phyloP scores from a whole-genome alignment of 768 basidiomycete genomes.

The Leucosporidium yakuticum region DNA sequence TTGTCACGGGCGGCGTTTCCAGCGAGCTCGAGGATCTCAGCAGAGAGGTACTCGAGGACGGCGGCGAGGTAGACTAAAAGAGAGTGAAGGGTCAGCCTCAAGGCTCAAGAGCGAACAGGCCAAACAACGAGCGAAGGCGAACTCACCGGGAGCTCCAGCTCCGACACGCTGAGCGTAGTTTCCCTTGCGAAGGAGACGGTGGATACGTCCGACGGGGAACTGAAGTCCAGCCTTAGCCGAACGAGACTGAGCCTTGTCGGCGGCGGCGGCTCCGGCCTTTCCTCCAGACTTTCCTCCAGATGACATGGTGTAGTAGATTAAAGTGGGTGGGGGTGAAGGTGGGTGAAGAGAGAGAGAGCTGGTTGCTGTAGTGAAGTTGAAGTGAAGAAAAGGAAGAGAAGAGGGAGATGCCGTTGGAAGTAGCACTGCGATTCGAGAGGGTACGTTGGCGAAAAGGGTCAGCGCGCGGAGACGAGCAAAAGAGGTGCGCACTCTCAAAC shows the following conservation, averaged over 20 bases:
- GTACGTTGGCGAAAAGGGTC: too few species aligned
- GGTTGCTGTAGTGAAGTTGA: background rate
- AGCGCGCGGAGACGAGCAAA: too few species aligned
- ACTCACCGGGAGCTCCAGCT: slow-evolving; percentile 55
- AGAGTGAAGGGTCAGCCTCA: background rate
- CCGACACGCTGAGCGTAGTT: slow-evolving; percentile 68
- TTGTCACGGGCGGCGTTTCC: slow-evolving; percentile 61
- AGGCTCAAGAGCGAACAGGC: background rate
- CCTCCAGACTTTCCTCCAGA: slow-evolving; percentile 43
- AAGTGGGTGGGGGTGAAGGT: background rate
- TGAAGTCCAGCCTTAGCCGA: slow-evolving; percentile 55
- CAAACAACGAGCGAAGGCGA: background rate
- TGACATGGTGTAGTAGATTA: slow-evolving; percentile 1
- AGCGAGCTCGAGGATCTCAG: slow-evolving; percentile 87
- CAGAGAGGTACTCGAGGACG: slow-evolving; percentile 84
- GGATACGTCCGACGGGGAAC: slow-evolving; percentile 79
- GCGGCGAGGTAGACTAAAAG: slow-evolving; percentile 73
- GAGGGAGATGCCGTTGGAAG: too few species aligned
- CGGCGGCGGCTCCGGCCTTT: slow-evolving; percentile 41
- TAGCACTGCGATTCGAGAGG: too few species aligned
- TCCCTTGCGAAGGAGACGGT: slow-evolving; percentile 66
- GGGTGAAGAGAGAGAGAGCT: background rate
- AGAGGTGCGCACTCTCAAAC: too few species aligned
- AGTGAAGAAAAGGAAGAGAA: background rate
- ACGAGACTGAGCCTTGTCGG: slow-evolving; percentile 57